These are phyloP conservation scores for Phytophthora nicotianae DNA, from an alignment of 352 stramenopile species.

Conservation along the genomic window DNA sequence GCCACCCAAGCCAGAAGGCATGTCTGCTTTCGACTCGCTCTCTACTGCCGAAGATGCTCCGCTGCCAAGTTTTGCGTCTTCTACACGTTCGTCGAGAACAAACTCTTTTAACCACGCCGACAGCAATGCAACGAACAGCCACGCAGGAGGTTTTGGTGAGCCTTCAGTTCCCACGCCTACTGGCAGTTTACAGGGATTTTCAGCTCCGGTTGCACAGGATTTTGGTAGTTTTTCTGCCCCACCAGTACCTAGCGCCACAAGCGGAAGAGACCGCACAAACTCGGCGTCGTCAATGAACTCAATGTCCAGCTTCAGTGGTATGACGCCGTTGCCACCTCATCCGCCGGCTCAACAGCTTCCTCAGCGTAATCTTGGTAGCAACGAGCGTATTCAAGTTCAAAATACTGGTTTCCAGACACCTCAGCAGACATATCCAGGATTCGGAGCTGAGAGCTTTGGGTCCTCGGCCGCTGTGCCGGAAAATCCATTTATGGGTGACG, in stretches of 20 bases:
- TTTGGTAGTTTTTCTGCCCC: slow-evolving; percentile 21
- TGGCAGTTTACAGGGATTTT: slow-evolving; percentile 22
- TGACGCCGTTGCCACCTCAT: slow-evolving; percentile 24
- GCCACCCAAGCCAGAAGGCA: slow-evolving; percentile 40
- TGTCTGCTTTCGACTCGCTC: slow-evolving; percentile 67
- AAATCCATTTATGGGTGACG: slow-evolving; percentile 66
- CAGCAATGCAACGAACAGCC: slow-evolving; percentile 8
- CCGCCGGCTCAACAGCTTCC: slow-evolving; percentile 24
- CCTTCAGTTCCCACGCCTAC: slow-evolving; percentile 14
- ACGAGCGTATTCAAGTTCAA: slow-evolving; percentile 33
- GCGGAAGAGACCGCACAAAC: slow-evolving; percentile 42
- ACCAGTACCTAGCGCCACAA: slow-evolving; percentile 13
- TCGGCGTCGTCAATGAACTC: slow-evolving; percentile 47
- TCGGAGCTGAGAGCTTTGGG: slow-evolving; percentile 26
- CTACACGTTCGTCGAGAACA: slow-evolving; percentile 24
- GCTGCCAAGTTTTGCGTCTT: slow-evolving; percentile 35
- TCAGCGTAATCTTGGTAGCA: slow-evolving; percentile 31
- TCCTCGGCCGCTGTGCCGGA: slow-evolving; percentile 2
- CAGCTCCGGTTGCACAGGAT: slow-evolving; percentile 19
- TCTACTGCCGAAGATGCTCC: slow-evolving; percentile 38
- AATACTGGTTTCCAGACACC: slow-evolving; percentile 18
- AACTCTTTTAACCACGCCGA: slow-evolving; percentile 31
- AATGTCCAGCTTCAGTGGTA: slow-evolving; percentile 45
- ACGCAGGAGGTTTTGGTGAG: slow-evolving; percentile 13
- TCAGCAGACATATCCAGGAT: slow-evolving; percentile 18